These are phyloP conservation scores for Cordyceps pruinosa DNA, from an alignment of 2,329 filamentous ascomycete species.

Conservation along the genomic window DNA sequence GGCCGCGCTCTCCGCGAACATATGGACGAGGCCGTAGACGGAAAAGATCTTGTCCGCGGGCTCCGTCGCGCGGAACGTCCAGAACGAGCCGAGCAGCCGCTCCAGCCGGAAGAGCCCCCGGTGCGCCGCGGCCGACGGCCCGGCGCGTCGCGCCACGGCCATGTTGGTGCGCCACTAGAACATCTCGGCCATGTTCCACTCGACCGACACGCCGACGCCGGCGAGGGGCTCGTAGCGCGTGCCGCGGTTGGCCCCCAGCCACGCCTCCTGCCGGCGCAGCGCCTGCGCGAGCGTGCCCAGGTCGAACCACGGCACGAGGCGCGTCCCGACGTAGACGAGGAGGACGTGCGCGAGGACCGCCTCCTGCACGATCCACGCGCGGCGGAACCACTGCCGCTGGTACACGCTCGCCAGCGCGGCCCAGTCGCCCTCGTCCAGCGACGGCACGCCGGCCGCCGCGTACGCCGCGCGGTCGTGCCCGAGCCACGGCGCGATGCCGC, in stretches of 20 bases:
- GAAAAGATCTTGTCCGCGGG: conserved; percentile 22
- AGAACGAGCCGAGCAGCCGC: conserved; percentile 17
- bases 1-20: conserved; percentile 14
- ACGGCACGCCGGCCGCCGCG: conserved; percentile 15
- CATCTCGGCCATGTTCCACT: conserved; percentile 22
- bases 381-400: conserved; percentile 23
- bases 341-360: conserved; percentile 19
- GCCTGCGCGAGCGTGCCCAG: conserved; percentile 18
- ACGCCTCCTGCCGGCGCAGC: conserved; percentile 16
- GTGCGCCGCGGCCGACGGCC: conserved; percentile 6
- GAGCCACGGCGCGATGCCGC: conserved; percentile 18
- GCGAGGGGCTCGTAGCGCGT: conserved; percentile 15
- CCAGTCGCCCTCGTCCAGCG: conserved; percentile 16
- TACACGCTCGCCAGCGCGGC: conserved; percentile 18
- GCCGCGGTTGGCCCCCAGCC: conserved; percentile 14
- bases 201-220: conserved; percentile 18
- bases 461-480: conserved; percentile 18
- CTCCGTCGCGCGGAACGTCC: conserved; percentile 21
- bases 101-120: conserved; percentile 14
- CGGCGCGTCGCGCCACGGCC: conserved; percentile 8
- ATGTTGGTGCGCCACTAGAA: conserved; percentile 17
- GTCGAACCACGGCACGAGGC: conserved; percentile 14
- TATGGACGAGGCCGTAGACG: conserved; percentile 19
- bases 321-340: conserved; percentile 20
- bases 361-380: conserved; percentile 25